phyloP scores from a whole-genome alignment of 306 rosid species.

The Pterocarpus macrocarpus region DNA sequence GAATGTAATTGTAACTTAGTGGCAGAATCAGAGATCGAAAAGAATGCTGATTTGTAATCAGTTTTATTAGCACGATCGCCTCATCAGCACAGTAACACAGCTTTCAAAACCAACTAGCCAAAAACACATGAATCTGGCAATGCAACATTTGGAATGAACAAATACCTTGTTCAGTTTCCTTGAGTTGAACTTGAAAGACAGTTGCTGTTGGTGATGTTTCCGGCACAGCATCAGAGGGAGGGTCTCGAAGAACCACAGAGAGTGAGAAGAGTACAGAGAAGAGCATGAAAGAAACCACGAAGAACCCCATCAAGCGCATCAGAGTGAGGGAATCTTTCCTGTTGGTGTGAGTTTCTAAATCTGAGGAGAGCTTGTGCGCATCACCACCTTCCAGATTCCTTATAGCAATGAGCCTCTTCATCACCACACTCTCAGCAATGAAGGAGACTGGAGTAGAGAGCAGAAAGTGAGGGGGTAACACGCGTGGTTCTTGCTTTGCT shows the following conservation, averaged over 20 bases:
- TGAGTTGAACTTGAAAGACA: constrained; percentile 32
- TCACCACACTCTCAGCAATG: constrained; percentile 31
- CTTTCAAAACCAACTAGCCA: not conserved
- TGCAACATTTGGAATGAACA: not conserved
- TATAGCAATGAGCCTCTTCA: constrained; percentile 61
- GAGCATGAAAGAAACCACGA: constrained; percentile 66
- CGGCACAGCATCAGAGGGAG: constrained; percentile 70
- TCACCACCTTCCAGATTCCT: constrained; percentile 49
- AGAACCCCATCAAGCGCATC: constrained; percentile 71
- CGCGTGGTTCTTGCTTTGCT: not conserved
- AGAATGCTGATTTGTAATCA: not conserved
- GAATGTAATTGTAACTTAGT: too few relatives aligned
- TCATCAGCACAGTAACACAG: too few relatives aligned
- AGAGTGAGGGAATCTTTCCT: constrained; percentile 31
- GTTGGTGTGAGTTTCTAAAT: constrained; percentile 35
- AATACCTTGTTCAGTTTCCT: constrained; percentile 56
- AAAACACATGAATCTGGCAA: not conserved
- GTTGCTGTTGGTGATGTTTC: constrained; percentile 45
- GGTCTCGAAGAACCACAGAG: constrained; percentile 76
- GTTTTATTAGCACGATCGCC: too few relatives aligned
- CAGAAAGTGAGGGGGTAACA: not conserved
- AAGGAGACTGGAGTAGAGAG: not conserved
- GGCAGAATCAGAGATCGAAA: not conserved
- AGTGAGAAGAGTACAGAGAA: constrained; percentile 79
- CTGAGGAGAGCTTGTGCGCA: constrained; percentile 30